Conservation (phyloP, 441 rosid genomes). For the Jatropha multifida region DNA sequence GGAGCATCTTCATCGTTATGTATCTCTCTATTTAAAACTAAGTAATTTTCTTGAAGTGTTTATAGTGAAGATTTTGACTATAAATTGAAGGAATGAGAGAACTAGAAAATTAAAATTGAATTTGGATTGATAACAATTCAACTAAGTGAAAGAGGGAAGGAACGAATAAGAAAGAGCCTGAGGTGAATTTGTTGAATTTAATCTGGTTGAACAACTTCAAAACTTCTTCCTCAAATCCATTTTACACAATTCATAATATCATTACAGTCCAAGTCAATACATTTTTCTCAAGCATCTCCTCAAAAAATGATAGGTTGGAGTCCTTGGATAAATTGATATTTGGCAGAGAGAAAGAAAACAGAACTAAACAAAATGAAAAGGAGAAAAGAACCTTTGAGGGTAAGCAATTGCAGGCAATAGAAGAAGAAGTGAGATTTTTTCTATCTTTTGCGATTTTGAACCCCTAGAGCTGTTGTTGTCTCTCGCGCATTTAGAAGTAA, state of each 20-base stretch:
- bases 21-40: too few species aligned
- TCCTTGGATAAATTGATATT: too few species aligned
- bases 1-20: too few species aligned
- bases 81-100: not conserved
- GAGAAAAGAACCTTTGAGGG: too few species aligned
- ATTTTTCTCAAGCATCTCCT: constrained; percentile 61
- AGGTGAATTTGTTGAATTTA: constrained; percentile 45
- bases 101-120: constrained; percentile 26
- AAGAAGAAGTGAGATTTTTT: too few species aligned
- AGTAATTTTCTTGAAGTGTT: constrained; percentile 30
- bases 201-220: constrained; percentile 65
- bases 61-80: constrained; percentile 16
- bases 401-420: too few species aligned
- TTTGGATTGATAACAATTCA: constrained; percentile 9
- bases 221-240: constrained; percentile 72
- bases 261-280: constrained; percentile 70
- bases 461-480: too few species aligned
- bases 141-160: constrained; percentile 34
- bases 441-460: too few species aligned
- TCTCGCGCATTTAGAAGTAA: too few species aligned
- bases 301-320: constrained; percentile 36
- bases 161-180: constrained; percentile 29
- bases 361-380: too few species aligned
- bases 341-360: too few species aligned
- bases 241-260: constrained; percentile 76